A percentile compares a stretch with the other conserved stretches of the same genome.
These are phyloP conservation scores for Globisporangium perplexum DNA, from an alignment of 352 stramenopile genomes.

Conservation along the genomic window DNA sequence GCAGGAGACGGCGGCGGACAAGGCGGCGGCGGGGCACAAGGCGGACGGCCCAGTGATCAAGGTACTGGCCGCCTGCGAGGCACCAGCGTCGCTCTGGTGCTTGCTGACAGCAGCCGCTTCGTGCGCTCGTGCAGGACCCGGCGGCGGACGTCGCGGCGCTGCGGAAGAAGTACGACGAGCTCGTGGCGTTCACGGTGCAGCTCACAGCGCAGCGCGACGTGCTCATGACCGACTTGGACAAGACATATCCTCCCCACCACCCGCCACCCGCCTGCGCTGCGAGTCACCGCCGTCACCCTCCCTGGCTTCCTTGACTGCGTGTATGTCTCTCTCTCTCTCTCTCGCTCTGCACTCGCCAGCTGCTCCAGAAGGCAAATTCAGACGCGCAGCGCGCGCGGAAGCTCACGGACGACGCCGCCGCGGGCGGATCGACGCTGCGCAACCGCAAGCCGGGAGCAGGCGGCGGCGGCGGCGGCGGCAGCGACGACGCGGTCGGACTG, in stretches of 20 bases:
- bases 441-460: slow-evolving; percentile 55
- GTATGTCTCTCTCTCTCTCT: background rate
- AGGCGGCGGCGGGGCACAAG: slow-evolving; percentile 2
- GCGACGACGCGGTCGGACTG: slow-evolving; percentile 23
- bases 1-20: slow-evolving; percentile 23
- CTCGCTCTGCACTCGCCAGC: slow-evolving; percentile 33
- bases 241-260: slow-evolving; percentile 30
- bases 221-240: slow-evolving; percentile 80
- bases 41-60: slow-evolving; percentile 5
- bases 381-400: slow-evolving; percentile 64
- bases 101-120: no score
- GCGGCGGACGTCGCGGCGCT: slow-evolving; percentile 57
- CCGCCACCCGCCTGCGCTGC: background rate
- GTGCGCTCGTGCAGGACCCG: slow-evolving; percentile 27
- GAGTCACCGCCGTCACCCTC: background rate
- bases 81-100: background rate
- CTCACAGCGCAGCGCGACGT: slow-evolving; percentile 81
- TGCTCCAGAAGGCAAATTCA: slow-evolving; percentile 63
- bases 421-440: slow-evolving; percentile 38
- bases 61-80: no score
- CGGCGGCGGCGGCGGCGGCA: slow-evolving; percentile 7
- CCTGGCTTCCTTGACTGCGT: slow-evolving; percentile 15
- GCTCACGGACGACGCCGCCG: slow-evolving; percentile 45
- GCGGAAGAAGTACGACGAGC: slow-evolving; percentile 89
- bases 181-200: slow-evolving; percentile 87